Evolutionary conservation across 345 rosid genomes (phyloP).

Genomic region (Boechera stricta): DNA sequence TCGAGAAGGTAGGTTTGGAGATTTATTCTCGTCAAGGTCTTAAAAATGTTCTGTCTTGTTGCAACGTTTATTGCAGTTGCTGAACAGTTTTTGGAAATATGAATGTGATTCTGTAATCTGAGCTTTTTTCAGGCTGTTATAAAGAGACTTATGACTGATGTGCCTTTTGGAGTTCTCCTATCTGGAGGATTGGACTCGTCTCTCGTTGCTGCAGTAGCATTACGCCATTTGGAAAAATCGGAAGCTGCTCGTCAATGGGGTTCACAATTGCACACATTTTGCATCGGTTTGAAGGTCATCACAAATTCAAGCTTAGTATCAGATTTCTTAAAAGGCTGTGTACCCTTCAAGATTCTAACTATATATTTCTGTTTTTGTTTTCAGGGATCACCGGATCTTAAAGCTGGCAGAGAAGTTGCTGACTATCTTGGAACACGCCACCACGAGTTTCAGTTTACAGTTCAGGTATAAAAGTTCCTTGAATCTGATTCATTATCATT

Average conservation of each 20-base stretch:
- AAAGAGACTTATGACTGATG: constrained; percentile 87
- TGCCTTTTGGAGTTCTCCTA: constrained; percentile 82
- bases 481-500: constrained; percentile 7
- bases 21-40: constrained; percentile 7
- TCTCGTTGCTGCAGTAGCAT: constrained; percentile 83
- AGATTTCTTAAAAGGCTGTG: constrained; percentile 21
- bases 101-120: constrained; percentile 5
- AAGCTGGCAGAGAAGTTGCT: constrained; percentile 85
- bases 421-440: constrained; percentile 80
- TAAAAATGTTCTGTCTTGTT: background rate
- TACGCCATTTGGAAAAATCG: constrained; percentile 60
- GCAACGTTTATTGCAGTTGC: background rate
- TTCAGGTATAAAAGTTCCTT: constrained; percentile 49
- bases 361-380: constrained; percentile 12
- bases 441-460: constrained; percentile 81
- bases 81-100: background rate
- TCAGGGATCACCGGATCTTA: constrained; percentile 84
- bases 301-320: background rate
- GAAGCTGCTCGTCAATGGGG: constrained; percentile 86
- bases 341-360: constrained; percentile 5
- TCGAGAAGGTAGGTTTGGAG: constrained; percentile 60
- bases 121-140: constrained; percentile 61
- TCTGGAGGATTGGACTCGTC: constrained; percentile 92
- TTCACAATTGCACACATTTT: constrained; percentile 72
- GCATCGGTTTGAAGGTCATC: constrained; percentile 74